phyloP scores from a whole-genome alignment of 768 basidiomycete genomes.

The Rhodotorula sphaerocarpa region DNA sequence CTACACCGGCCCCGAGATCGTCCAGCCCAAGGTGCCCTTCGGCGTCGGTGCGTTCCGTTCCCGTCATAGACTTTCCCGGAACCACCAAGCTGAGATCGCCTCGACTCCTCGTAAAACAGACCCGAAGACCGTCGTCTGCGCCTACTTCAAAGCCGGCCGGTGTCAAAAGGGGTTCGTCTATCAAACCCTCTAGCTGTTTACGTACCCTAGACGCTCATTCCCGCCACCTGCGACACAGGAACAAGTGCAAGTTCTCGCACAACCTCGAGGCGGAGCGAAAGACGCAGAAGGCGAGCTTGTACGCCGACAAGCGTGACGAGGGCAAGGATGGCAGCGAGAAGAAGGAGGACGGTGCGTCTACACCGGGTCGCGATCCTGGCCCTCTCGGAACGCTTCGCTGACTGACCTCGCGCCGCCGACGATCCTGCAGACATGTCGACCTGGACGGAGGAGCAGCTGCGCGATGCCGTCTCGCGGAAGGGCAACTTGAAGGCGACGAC shows the following conservation, averaged over 20 bases:
- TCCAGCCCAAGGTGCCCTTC: constrained; percentile 59
- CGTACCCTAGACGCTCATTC: constrained; percentile 25
- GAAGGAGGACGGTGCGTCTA: constrained; percentile 37
- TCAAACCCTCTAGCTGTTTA: neutral
- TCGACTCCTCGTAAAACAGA: constrained; percentile 52
- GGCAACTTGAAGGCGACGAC: constrained; percentile 88
- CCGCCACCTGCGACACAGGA: neutral
- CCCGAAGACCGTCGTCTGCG: constrained; percentile 88
- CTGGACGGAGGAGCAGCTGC: constrained; percentile 93
- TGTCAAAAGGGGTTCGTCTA: constrained; percentile 71
- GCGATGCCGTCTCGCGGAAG: constrained; percentile 77
- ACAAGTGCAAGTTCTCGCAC: constrained; percentile 88
- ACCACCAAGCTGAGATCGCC: too few species aligned
- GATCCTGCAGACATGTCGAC: constrained; percentile 73
- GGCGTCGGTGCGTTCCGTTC: constrained; percentile 58
- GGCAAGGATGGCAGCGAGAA: constrained; percentile 57
- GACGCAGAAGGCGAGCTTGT: constrained; percentile 90
- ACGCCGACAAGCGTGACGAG: constrained; percentile 62
- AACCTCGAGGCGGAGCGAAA: constrained; percentile 80
- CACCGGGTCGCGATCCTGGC: too few species aligned
- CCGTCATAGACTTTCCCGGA: neutral
- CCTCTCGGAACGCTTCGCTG: too few species aligned
- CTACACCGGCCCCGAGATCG: constrained; percentile 40
- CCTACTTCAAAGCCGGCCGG: constrained; percentile 78
- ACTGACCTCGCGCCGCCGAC: too few species aligned